A percentile compares a stretch with the other conserved stretches of the same genome.
Evolutionary conservation across 2,329 filamentous ascomycete species (phyloP).

Genomic region (Scytalidium lignicola): DNA sequence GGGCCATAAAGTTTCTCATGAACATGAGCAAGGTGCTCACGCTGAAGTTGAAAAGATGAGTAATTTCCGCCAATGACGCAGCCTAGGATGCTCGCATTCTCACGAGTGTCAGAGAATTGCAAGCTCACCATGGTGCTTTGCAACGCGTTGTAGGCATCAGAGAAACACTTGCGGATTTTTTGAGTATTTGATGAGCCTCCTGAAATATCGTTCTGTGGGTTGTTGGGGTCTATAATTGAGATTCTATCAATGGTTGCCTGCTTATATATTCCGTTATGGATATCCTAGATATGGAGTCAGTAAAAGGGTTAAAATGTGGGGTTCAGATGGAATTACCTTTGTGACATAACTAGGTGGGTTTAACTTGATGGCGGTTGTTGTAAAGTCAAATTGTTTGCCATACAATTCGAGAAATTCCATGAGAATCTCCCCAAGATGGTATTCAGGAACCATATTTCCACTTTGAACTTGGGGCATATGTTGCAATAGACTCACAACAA

Average conservation of each 20-base stretch:
- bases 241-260: conserved; percentile 57
- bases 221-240: conserved; percentile 90
- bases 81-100: conserved; percentile 51
- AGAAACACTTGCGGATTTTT: conserved; percentile 66
- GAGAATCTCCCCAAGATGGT: conserved; percentile 74
- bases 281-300: conserved; percentile 2
- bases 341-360: conserved; percentile 68
- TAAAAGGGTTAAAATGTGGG: conserved; percentile 1
- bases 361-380: conserved; percentile 67
- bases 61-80: conserved; percentile 76
- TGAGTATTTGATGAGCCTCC: conserved; percentile 72
- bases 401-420: conserved; percentile 89
- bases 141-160: conserved; percentile 54
- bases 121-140: conserved; percentile 53
- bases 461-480: conserved; percentile 67
- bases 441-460: conserved; percentile 49
- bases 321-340: conserved; percentile 59
- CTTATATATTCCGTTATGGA: conserved; percentile 33
- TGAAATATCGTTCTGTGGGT: conserved; percentile 78
- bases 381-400: conserved; percentile 72
- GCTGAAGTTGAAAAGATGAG: conserved; percentile 63
- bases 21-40: conserved; percentile 41
- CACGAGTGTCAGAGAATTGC: conserved; percentile 23
- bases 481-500: conserved; percentile 85
- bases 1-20: conserved; percentile 22